Percentiles rank a stretch among this genome's conserved stretches.
These are phyloP conservation scores for Oemleria cerasiformis DNA, from an alignment of 306 rosid species.

Conservation along the genomic window DNA sequence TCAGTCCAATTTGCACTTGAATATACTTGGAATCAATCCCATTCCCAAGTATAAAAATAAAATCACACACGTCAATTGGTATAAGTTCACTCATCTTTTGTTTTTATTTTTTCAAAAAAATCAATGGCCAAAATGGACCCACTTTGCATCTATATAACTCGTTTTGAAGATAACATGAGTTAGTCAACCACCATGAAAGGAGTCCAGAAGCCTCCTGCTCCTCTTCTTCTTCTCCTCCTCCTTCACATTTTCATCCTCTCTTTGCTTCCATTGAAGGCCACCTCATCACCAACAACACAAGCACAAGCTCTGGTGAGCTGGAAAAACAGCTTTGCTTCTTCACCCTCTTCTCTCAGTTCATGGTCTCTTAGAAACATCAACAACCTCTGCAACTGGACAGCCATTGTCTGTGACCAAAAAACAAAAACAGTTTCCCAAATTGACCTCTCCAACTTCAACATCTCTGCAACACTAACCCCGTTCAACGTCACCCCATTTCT, in stretches of 20 bases:
- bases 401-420: slow-evolving; percentile 40
- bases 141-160: neutral
- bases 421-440: slow-evolving; percentile 35
- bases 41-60: neutral
- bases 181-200: slow-evolving; percentile 10
- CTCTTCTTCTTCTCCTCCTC: slow-evolving; percentile 4
- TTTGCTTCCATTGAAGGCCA: slow-evolving; percentile 36
- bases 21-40: neutral
- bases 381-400: slow-evolving; percentile 62
- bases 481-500: slow-evolving; percentile 48
- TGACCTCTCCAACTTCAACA: slow-evolving; percentile 38
- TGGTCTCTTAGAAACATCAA: slow-evolving; percentile 49
- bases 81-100: neutral
- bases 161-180: neutral
- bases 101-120: too few species aligned
- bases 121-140: neutral
- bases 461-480: slow-evolving; percentile 42
- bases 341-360: slow-evolving; percentile 39
- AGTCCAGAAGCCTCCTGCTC: slow-evolving; percentile 5
- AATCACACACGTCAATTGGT: too few species aligned
- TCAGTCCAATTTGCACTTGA: neutral
- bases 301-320: slow-evolving; percentile 65
- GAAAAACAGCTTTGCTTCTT: slow-evolving; percentile 45
- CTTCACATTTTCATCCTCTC: slow-evolving; percentile 27
- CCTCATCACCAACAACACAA: slow-evolving; percentile 49